Evolutionary conservation across 805 yeast species (phyloP), one percentile per base, ranked within the genome.

Genomic region (Metschnikowia dekortorum): DNA sequence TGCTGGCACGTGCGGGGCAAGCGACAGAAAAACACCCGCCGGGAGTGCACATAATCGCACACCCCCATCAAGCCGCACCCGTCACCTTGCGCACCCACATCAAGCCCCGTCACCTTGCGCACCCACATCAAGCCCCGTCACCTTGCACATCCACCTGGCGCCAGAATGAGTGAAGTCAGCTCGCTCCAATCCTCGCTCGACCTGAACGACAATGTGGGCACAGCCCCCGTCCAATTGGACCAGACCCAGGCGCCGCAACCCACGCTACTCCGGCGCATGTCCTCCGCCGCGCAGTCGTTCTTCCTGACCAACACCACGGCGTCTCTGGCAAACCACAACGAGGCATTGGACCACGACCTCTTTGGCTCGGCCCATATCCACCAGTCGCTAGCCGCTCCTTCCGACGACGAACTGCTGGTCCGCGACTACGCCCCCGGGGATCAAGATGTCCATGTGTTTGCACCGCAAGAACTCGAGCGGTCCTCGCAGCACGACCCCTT

Each of bases 241-340:
- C 49, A 39, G n/a, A 13, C 44, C 4, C 31, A 43, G 16, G 46
- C 46, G 11, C 46, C 39, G 8, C 41, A 35, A 14, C 38, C 46
- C 9, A 45, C 60, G 6, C 38, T 50, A 3, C 43, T 50, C 16
- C 47, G 64, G 38, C 41, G 63, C 26, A 13, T 59, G 2, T 61
- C 64, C 6, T 45, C 50, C 13, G 62, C 63, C 18, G 51, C 61
- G 2, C 36, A 52, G 7, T 41, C 50, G 6, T 49, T 52, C n/a
- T 49, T 49, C 26, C 53, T 49, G 51, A 14, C 37, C 11, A 33
- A 32, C 18, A 16, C 33, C 22, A 10, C 5, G 13, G 34, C 39
- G 1, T 36, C 9, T 4, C 39, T 46, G 8, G 47, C 46, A 5
- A 8, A 38, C 7, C 50, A 46, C 10, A 35, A 31, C 29, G 55